phyloP scores from a whole-genome alignment of 1,284 basidiomycete species.

The Tetrapyrgos nigripes region DNA sequence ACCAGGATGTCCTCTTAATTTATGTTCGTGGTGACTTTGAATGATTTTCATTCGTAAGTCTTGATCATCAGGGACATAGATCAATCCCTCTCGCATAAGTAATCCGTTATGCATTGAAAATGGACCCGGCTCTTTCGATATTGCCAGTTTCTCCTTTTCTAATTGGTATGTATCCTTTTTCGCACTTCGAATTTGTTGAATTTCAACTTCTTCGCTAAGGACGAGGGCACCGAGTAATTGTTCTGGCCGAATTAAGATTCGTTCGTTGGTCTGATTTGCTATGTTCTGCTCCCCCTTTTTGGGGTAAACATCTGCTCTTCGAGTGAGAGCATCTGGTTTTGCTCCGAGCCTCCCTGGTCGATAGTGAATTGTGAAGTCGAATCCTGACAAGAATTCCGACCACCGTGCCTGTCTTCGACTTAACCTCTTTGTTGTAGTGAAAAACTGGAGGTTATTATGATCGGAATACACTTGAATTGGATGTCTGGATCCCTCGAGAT shows the following conservation, averaged over 20 bases:
- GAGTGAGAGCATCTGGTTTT: slow-evolving; percentile 8
- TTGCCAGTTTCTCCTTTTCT: background rate
- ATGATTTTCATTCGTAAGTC: slow-evolving; percentile 4
- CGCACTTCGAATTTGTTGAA: background rate
- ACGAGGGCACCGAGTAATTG: slow-evolving; percentile 2
- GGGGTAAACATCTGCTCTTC: slow-evolving; percentile 5
- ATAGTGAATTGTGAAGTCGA: slow-evolving; percentile 15
- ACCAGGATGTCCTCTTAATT: slow-evolving; percentile 38
- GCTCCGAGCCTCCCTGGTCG: background rate
- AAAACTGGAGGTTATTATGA: slow-evolving; percentile 37
- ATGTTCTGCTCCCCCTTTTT: background rate
- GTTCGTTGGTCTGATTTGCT: background rate
- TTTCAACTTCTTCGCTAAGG: background rate
- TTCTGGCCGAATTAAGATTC: background rate
- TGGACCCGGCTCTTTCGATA: no score
- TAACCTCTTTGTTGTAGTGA: slow-evolving; percentile 25
- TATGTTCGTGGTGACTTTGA: slow-evolving; percentile 9
- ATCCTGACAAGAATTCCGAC: no score
- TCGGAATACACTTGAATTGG: slow-evolving; percentile 32
- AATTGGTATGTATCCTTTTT: background rate
- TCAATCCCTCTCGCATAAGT: background rate
- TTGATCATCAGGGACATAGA: slow-evolving; percentile 15
- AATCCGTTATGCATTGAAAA: slow-evolving; percentile 23
- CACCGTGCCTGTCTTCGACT: slow-evolving; percentile 31
- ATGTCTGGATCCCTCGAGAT: slow-evolving; percentile 25